Base-by-base conservation (phyloP, 2,329 filamentous ascomycete species). In the Neoascochyta sp. region DNA sequence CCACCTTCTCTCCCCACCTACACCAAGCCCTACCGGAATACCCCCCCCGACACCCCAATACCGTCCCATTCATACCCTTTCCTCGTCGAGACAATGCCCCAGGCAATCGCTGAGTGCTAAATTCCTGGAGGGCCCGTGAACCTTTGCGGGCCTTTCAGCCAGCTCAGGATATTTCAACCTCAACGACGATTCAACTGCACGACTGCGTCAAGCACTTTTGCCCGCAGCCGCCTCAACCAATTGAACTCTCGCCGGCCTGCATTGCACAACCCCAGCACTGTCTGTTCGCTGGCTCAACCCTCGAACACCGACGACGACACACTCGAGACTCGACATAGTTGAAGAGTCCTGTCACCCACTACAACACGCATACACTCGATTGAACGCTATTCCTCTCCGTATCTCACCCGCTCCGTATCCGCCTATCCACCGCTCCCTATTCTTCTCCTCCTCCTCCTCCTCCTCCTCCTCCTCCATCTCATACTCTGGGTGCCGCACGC, bases 121-220 rank as follows among this genome's bases (percentile, higher is more conserved):
- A 86, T 77, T 69, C 76, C 66, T 88, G 79, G 81, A 81, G 80
- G 78, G 73, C 70, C 66, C 67, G 65, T 73, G 44, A 32, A 61
- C 52, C 57, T 57, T 62, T 58, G 64, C 66, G 67, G 57, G 74
- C 76, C 78, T 76, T 76, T 76, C 78, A 88, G 85, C 60, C 83
- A 87, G 84, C 81, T 83, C 81, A 80, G 71, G 82, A 87, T 47
- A 71, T 70, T 73, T 74, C 72, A 75, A 78, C 73, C 60, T 63
- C 57, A 47, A 59, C 61, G 62, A 65, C 58, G 60, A 64, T 62
- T 55, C 51, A 59, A 53, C 45, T 38, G 34, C 45, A 49, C 54
- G 52, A 61, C 50, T 57, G 54, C 50, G 46, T 47, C 44, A 47
- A 58, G 60, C 54, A 52, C 34, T 27, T 33, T 43, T 57, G 56